Evolutionary conservation across 2,329 filamentous ascomycete genomes (phyloP).

Genomic region (Talaromyces marneffei): DNA sequence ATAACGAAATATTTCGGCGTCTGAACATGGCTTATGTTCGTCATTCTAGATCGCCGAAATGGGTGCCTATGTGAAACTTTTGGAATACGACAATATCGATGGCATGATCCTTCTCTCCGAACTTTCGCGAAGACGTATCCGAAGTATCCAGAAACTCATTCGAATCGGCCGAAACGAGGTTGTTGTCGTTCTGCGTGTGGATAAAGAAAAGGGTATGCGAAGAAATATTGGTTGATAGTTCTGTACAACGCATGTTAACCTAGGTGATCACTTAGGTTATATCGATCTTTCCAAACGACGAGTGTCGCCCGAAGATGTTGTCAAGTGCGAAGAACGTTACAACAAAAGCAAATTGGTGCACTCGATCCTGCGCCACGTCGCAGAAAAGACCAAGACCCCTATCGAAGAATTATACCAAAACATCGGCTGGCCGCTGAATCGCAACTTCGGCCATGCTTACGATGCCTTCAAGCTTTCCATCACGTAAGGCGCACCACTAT

Average conservation of each 20-base stretch:
- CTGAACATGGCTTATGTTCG: constrained; percentile 12
- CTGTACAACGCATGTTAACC: background rate
- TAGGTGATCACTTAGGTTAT: constrained; percentile 55
- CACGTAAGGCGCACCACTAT: constrained; percentile 55
- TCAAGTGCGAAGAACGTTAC: constrained; percentile 98
- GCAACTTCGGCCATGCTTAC: constrained; percentile 92
- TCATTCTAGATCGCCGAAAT: constrained; percentile 83
- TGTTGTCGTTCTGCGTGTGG: constrained; percentile 94
- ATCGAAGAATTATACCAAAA: constrained; percentile 90
- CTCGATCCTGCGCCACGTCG: constrained; percentile 97
- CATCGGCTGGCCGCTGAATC: constrained; percentile 96
- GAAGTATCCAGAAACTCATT: constrained; percentile 98
- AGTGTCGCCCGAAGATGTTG: constrained; percentile 93
- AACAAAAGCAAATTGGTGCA: constrained; percentile 99
- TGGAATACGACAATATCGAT: constrained; percentile 99
- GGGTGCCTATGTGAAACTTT: constrained; percentile 98
- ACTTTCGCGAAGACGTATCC: constrained; percentile 93
- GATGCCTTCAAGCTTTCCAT: constrained; percentile 99
- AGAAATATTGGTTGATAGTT: background rate
- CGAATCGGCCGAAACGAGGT: constrained; percentile 97
- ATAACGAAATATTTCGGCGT: background rate
- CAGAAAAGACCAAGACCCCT: constrained; percentile 91
- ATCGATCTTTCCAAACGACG: constrained; percentile 98
- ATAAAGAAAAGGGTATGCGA: constrained; percentile 85
- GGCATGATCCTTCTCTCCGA: constrained; percentile 99